A percentile compares a stretch with the other conserved stretches of the same genome.
These are phyloP conservation scores for Ramalina intermedia DNA, from an alignment of 495 filamentous ascomycete species.

Conservation along the genomic window DNA sequence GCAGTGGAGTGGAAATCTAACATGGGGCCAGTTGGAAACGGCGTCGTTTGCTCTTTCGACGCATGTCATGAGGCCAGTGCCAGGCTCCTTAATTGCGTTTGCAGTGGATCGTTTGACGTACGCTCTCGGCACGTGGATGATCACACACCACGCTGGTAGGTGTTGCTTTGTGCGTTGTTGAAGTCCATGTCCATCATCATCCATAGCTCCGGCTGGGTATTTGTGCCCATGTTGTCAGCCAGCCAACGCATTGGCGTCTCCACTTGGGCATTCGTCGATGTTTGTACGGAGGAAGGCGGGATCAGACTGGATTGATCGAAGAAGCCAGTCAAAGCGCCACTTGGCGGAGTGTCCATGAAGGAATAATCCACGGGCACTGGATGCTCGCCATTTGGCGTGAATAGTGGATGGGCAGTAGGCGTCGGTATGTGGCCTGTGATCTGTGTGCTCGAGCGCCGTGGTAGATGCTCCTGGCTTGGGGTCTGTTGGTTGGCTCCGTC, in stretches of 20 bases:
- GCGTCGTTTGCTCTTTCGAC: too few species aligned
- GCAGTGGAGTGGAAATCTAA: too few species aligned
- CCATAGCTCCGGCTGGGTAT: background rate
- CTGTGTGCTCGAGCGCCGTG: background rate
- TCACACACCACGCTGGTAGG: background rate
- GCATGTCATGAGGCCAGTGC: too few species aligned
- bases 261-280: background rate
- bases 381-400: too few species aligned
- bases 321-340: background rate
- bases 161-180: background rate
- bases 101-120: background rate
- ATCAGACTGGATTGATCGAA: background rate
- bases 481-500: too few species aligned
- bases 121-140: background rate
- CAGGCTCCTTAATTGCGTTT: too few species aligned
- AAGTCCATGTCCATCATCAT: slow-evolving; percentile 1
- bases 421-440: background rate
- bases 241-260: background rate
- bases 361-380: background rate
- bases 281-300: background rate
- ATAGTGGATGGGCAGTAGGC: background rate
- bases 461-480: background rate
- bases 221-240: background rate
- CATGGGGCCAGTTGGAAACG: too few species aligned
- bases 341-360: background rate